Conservation (phyloP, 495 filamentous ascomycete species). For the Pseudomonodictys pantanalensis region DNA sequence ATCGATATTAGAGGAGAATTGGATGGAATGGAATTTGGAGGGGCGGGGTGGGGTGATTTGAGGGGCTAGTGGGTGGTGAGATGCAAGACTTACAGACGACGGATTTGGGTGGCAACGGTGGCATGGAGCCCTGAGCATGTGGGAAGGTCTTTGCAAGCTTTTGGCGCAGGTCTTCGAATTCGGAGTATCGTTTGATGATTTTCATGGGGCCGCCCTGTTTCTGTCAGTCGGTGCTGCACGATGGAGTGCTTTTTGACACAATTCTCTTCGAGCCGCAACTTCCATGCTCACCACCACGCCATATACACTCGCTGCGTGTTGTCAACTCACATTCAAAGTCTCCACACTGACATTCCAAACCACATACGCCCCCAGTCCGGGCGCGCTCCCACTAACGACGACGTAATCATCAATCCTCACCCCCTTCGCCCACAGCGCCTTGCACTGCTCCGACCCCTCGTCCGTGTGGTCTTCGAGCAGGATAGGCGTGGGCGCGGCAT, state of each 20-base stretch:
- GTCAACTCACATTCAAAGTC: conserved; percentile 61
- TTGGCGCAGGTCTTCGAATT: conserved; percentile 63
- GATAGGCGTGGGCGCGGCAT: conserved; percentile 48
- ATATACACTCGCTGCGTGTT: background rate
- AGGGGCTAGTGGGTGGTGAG: conserved; percentile 1
- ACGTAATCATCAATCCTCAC: conserved; percentile 66
- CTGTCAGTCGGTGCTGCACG: conserved; percentile 22
- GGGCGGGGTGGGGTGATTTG: conserved; percentile 5
- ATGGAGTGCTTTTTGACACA: background rate
- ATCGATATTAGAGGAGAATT: conserved; percentile 27
- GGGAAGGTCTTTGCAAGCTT: conserved; percentile 63
- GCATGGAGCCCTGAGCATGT: conserved; percentile 60
- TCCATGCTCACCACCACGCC: conserved; percentile 10
- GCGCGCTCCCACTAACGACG: conserved; percentile 59
- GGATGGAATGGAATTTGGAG: too few species aligned
- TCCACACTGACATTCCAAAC: conserved; percentile 71
- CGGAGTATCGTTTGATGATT: conserved; percentile 68
- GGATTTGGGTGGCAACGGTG: conserved; percentile 66
- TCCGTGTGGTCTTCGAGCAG: conserved; percentile 70
- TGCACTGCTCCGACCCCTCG: conserved; percentile 58
- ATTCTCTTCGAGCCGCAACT: too few species aligned
- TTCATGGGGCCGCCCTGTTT: conserved; percentile 57
- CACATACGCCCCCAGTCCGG: conserved; percentile 66
- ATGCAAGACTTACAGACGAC: conserved; percentile 61
- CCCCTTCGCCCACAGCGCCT: conserved; percentile 64